These are phyloP conservation scores for Aspergillus fischeri DNA, from an alignment of 2,329 filamentous ascomycete genomes.

Conservation along the genomic window DNA sequence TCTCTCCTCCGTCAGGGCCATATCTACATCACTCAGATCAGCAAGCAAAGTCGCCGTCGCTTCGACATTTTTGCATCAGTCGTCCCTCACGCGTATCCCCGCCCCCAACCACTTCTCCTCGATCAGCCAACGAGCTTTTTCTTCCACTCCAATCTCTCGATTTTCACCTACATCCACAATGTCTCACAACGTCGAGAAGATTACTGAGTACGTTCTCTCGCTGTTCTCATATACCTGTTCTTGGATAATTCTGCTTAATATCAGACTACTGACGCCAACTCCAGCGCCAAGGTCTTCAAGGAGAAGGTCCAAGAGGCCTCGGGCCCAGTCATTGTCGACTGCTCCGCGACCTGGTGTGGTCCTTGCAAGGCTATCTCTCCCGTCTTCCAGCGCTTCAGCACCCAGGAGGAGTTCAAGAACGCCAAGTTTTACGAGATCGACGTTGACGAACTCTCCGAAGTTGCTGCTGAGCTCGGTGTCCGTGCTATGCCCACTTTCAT, in stretches of 20 bases:
- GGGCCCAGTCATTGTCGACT: constrained; percentile 72
- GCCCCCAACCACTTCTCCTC: neutral
- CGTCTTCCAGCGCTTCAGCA: constrained; percentile 60
- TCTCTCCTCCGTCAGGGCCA: constrained; percentile 11
- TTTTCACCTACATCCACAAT: constrained; percentile 41
- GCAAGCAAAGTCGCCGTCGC: constrained; percentile 7
- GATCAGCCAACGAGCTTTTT: constrained; percentile 24
- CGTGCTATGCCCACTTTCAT: constrained; percentile 92
- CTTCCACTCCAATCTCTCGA: constrained; percentile 29
- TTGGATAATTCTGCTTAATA: neutral
- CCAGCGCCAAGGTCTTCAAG: constrained; percentile 53
- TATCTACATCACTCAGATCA: neutral
- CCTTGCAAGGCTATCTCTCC: constrained; percentile 92
- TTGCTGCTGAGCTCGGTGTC: constrained; percentile 73
- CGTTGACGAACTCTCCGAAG: constrained; percentile 73
- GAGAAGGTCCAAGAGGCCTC: constrained; percentile 46
- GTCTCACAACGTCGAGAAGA: constrained; percentile 20
- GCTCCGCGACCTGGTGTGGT: constrained; percentile 86
- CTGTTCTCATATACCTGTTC: neutral
- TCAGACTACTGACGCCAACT: constrained; percentile 13
- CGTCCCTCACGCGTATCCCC: constrained; percentile 2
- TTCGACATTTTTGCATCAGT: constrained; percentile 8
- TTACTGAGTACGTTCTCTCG: constrained; percentile 21
- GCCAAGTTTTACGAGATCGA: constrained; percentile 85
- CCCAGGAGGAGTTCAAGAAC: constrained; percentile 43